Conservation (phyloP, 1,284 basidiomycete genomes). For the Ustilago bromivora region DNA sequence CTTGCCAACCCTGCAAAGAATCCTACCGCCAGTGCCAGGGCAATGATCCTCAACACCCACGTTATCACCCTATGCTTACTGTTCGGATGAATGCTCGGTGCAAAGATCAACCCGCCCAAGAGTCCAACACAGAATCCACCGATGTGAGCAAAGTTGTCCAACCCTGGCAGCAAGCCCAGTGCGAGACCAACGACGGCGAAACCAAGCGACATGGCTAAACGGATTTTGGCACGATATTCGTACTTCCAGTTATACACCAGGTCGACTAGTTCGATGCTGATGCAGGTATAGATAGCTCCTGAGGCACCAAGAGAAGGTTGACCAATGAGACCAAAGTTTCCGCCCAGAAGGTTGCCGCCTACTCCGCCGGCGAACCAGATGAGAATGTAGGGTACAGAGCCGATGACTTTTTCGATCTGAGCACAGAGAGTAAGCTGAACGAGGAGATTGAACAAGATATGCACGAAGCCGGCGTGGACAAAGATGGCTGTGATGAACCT, state of each 20-base stretch:
- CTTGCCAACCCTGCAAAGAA: slow-evolving; percentile 84
- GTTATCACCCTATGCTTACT: slow-evolving; percentile 80
- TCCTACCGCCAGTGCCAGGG: slow-evolving; percentile 80
- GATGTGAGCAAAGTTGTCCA: slow-evolving; percentile 72
- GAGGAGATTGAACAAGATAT: slow-evolving; percentile 84
- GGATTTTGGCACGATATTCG: slow-evolving; percentile 58
- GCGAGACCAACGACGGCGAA: slow-evolving; percentile 87
- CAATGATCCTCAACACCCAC: slow-evolving; percentile 80
- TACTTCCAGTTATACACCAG: slow-evolving; percentile 92
- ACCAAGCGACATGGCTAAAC: slow-evolving; percentile 83
- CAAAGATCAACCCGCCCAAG: slow-evolving; percentile 80
- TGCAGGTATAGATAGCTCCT: slow-evolving; percentile 89
- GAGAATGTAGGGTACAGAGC: slow-evolving; percentile 81
- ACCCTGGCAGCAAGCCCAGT: slow-evolving; percentile 75
- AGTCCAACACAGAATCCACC: slow-evolving; percentile 72
- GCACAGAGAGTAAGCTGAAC: slow-evolving; percentile 84
- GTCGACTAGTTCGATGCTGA: slow-evolving; percentile 85
- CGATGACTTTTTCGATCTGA: slow-evolving; percentile 75
- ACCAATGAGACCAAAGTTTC: slow-evolving; percentile 87
- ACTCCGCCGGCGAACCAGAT: slow-evolving; percentile 90
- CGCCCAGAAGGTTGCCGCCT: slow-evolving; percentile 81
- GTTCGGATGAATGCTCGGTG: slow-evolving; percentile 84
- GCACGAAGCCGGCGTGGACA: slow-evolving; percentile 90
- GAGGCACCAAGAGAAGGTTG: slow-evolving; percentile 92
- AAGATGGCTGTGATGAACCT: slow-evolving; percentile 77